Conservation (phyloP, 2,329 filamentous ascomycete species). For the Xylariaceae sp. region DNA sequence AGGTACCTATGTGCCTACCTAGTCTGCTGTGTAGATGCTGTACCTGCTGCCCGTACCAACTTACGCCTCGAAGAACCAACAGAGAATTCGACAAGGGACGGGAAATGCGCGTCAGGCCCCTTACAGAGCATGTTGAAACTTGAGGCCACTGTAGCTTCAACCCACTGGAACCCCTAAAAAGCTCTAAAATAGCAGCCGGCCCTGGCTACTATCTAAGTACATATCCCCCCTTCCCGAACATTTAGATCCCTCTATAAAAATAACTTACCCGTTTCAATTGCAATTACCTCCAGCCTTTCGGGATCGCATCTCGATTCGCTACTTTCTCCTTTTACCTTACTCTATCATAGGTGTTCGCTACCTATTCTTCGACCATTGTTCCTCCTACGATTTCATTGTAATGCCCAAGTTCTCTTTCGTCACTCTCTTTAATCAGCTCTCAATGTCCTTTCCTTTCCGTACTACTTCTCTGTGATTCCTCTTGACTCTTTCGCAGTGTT, state of each 20-base stretch:
- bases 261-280: not conserved
- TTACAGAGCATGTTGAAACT: not conserved
- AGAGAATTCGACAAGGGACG: not conserved
- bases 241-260: not conserved
- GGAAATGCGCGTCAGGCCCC: not conserved
- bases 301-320: constrained; percentile 2
- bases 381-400: constrained; percentile 31
- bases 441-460: constrained; percentile 22
- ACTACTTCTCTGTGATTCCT: constrained; percentile 9
- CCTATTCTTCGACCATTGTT: constrained; percentile 15
- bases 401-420: constrained; percentile 36
- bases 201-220: not conserved
- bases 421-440: constrained; percentile 36
- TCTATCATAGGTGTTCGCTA: constrained; percentile 13
- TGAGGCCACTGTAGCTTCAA: constrained; percentile 34
- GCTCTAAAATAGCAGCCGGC: constrained; percentile 16
- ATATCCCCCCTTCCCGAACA: constrained; percentile 6
- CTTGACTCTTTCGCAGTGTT: constrained; percentile 14
- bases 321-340: not conserved
- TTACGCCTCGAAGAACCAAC: not conserved
- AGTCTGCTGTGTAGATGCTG: not conserved
- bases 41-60: not conserved
- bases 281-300: constrained; percentile 1
- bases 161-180: constrained; percentile 1
- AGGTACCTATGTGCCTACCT: too few species aligned